Evolutionary conservation across 768 basidiomycete species (phyloP).

Genomic region (Podaxis sp.): DNA sequence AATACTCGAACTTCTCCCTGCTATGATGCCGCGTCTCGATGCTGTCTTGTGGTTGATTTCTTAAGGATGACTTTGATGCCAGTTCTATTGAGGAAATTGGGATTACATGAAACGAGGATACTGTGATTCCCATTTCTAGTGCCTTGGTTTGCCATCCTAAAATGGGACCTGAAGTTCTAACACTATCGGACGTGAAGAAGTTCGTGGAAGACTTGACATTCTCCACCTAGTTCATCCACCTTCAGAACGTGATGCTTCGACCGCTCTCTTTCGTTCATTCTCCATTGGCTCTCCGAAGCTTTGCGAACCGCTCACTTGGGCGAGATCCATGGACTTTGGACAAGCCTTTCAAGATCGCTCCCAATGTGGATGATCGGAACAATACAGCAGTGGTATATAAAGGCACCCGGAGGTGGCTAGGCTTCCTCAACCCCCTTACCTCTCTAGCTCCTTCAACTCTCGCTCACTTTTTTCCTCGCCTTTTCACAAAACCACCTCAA

Average conservation of each 20-base stretch:
- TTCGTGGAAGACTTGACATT: constrained; percentile 1
- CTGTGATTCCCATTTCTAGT: not conserved
- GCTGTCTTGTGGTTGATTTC: not conserved
- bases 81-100: not conserved
- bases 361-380: not conserved
- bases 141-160: constrained; percentile 9
- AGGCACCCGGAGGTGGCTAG: not conserved
- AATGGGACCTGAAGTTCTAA: constrained; percentile 4
- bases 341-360: not conserved
- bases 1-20: too few relatives aligned
- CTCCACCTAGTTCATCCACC: not conserved
- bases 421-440: constrained; percentile 1
- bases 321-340: constrained; percentile 5
- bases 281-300: not conserved
- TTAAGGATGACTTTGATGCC: not conserved
- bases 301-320: not conserved
- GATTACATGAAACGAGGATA: not conserved
- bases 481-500: not conserved
- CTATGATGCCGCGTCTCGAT: too few relatives aligned
- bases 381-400: constrained; percentile 8
- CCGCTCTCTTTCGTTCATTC: constrained; percentile 2
- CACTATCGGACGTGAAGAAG: constrained; percentile 8
- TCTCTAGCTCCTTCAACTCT: not conserved
- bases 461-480: not conserved
- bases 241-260: not conserved